These are phyloP conservation scores for Durotheca rogersii DNA, from an alignment of 495 filamentous ascomycete genomes.

Conservation along the genomic window DNA sequence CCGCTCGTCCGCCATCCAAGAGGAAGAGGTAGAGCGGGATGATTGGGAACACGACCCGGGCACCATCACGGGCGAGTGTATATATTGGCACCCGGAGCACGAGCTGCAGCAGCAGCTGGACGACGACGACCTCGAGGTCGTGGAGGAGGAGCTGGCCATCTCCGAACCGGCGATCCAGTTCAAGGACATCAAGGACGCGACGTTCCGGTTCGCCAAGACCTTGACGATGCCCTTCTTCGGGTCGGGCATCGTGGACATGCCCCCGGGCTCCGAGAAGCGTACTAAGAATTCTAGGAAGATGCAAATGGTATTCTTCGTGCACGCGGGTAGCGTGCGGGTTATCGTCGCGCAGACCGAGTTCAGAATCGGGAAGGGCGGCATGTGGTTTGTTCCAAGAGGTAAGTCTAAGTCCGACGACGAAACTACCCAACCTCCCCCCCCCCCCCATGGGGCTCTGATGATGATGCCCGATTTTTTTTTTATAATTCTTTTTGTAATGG, in stretches of 20 bases:
- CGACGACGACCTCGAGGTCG: conserved; percentile 50
- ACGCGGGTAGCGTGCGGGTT: conserved; percentile 70
- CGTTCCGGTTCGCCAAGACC: conserved; percentile 85
- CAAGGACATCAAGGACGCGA: conserved; percentile 67
- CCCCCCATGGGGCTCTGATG: too few relatives aligned
- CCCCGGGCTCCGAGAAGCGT: conserved; percentile 76
- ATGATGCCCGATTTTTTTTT: too few relatives aligned
- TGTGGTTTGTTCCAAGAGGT: conserved; percentile 95
- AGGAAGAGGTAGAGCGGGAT: conserved; percentile 50
- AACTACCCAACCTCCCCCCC: too few relatives aligned
- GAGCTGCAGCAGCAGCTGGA: conserved; percentile 41
- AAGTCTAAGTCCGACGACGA: too few relatives aligned
- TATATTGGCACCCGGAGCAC: conserved; percentile 50
- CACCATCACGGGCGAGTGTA: conserved; percentile 45
- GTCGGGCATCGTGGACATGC: conserved; percentile 83
- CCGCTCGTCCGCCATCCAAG: conserved; percentile 13
- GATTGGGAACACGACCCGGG: conserved; percentile 53
- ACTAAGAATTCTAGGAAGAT: conserved; percentile 89
- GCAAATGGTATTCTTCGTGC: conserved; percentile 94
- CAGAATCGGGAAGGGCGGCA: conserved; percentile 78
- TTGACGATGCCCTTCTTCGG: conserved; percentile 82
- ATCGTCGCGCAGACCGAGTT: conserved; percentile 81
- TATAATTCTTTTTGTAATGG: too few relatives aligned
- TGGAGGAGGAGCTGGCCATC: conserved; percentile 70
- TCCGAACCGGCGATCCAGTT: conserved; percentile 73